A percentile compares a stretch with the other conserved stretches of the same genome.
phyloP scores from a whole-genome alignment of 192 early-diverging fungal genomes.

The Thoreauomyces humboldtii region DNA sequence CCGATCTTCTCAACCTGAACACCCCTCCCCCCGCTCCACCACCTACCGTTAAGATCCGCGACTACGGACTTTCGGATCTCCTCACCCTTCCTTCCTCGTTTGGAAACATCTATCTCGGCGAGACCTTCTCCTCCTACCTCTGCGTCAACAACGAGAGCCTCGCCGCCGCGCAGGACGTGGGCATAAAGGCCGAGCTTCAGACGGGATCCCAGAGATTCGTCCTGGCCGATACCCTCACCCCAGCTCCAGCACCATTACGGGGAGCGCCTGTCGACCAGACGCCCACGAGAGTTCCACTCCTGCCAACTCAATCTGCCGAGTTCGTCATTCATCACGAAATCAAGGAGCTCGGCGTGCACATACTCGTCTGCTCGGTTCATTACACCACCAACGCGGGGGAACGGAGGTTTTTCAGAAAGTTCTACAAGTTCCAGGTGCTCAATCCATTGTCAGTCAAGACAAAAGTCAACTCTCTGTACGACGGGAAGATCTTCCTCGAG shows the following conservation, averaged over 20 bases:
- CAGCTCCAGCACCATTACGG: conserved; percentile 23
- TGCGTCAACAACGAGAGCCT: conserved; percentile 83
- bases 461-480: conserved; percentile 78
- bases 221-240: conserved; percentile 63
- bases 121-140: conserved; percentile 83
- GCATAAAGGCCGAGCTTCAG: conserved; percentile 81
- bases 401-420: conserved; percentile 76
- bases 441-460: conserved; percentile 97
- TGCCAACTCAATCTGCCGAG: conserved; percentile 69
- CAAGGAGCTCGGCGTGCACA: conserved; percentile 91
- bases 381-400: conserved; percentile 57
- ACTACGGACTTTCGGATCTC: conserved; percentile 53
- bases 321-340: conserved; percentile 88
- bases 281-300: conserved; percentile 48
- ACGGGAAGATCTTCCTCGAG: conserved; percentile 67
- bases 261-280: not conserved
- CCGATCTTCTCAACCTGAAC: conserved; percentile 21
- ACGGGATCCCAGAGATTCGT: conserved; percentile 78
- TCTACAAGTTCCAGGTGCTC: conserved; percentile 94
- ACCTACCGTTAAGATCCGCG: conserved; percentile 26
- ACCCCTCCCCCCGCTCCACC: not conserved
- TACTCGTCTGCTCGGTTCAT: conserved; percentile 82
- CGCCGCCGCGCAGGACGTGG: conserved; percentile 66
- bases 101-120: conserved; percentile 93
- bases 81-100: conserved; percentile 81